Conservation (phyloP, 1,284 basidiomycete species). For the Chalciporus sp. region DNA sequence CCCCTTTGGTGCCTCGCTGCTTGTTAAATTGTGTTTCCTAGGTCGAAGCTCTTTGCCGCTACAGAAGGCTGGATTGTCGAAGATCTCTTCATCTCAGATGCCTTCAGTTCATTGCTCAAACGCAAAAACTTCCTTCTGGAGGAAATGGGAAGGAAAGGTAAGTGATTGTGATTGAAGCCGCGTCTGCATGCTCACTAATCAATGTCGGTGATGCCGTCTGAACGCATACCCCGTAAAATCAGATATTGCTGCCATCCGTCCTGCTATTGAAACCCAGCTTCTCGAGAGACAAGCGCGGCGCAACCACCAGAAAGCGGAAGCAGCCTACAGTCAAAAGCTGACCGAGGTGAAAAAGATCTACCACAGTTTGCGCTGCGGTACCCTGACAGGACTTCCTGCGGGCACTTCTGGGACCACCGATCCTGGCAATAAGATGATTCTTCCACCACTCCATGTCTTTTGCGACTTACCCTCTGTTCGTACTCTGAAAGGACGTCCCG, state of each 20-base stretch:
- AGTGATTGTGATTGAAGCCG: slow-evolving; percentile 3
- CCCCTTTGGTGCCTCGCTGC: background rate
- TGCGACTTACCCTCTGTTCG: slow-evolving; percentile 44
- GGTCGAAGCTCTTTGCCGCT: slow-evolving; percentile 37
- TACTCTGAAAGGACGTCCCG: slow-evolving; percentile 37
- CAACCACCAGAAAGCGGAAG: slow-evolving; percentile 29
- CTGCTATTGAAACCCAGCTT: slow-evolving; percentile 38
- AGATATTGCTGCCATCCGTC: slow-evolving; percentile 33
- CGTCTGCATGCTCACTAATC: background rate
- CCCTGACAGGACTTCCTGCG: background rate
- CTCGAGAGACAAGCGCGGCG: slow-evolving; percentile 27
- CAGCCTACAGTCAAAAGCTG: slow-evolving; percentile 22
- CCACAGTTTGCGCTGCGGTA: slow-evolving; percentile 33
- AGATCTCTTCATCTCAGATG: slow-evolving; percentile 40
- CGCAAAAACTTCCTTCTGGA: slow-evolving; percentile 40
- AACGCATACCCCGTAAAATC: background rate
- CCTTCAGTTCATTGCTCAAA: slow-evolving; percentile 39
- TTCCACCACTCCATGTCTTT: slow-evolving; percentile 50
- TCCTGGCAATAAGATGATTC: slow-evolving; percentile 15
- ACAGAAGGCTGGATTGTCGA: slow-evolving; percentile 41
- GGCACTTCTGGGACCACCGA: background rate
- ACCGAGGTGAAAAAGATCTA: slow-evolving; percentile 37
- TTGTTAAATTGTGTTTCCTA: slow-evolving; percentile 22
- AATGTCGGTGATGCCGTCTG: background rate
- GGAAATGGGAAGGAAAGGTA: slow-evolving; percentile 36